phyloP scores from a whole-genome alignment of 768 basidiomycete genomes.

The Pleurotus ostreatus region DNA sequence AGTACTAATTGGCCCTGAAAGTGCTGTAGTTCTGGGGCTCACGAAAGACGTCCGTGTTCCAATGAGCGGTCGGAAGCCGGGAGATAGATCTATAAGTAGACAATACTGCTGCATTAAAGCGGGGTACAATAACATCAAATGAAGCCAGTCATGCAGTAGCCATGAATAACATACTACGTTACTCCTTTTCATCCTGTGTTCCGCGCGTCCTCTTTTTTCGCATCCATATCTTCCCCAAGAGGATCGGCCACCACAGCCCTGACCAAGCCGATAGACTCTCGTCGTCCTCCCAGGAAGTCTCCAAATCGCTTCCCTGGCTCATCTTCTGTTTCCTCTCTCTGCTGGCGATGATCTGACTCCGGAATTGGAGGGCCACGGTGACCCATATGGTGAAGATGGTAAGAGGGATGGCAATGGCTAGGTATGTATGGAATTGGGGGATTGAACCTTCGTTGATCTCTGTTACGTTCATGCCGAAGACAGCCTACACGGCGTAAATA shows the following conservation, averaged over 20 bases:
- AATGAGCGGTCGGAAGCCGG: too few species aligned
- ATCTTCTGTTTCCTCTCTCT: not conserved
- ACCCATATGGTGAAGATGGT: conserved; percentile 41
- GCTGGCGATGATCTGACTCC: conserved; percentile 7
- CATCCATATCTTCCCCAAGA: conserved; percentile 1
- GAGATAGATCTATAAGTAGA: too few species aligned
- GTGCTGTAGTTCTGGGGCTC: too few species aligned
- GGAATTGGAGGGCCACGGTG: conserved; percentile 37
- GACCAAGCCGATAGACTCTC: conserved; percentile 1
- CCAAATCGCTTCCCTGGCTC: not conserved
- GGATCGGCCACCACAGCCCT: conserved; percentile 1
- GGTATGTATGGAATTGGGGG: conserved; percentile 33
- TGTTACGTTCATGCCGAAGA: conserved; percentile 47
- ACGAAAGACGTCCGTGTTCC: too few species aligned
- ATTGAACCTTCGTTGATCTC: conserved; percentile 26
- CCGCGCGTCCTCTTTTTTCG: not conserved
- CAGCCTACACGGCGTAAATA: conserved; percentile 23
- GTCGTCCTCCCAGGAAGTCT: not conserved
- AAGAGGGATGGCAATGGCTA: conserved; percentile 33
- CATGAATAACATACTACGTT: too few species aligned
- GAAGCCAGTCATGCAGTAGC: too few species aligned
- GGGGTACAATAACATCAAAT: too few species aligned
- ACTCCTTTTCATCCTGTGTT: too few species aligned
- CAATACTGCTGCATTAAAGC: too few species aligned
- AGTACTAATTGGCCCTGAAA: too few species aligned